Evolutionary conservation across 2,329 filamentous ascomycete species (phyloP), one percentile per base, ranked within the genome.

Genomic region (Neonectria coccinea): DNA sequence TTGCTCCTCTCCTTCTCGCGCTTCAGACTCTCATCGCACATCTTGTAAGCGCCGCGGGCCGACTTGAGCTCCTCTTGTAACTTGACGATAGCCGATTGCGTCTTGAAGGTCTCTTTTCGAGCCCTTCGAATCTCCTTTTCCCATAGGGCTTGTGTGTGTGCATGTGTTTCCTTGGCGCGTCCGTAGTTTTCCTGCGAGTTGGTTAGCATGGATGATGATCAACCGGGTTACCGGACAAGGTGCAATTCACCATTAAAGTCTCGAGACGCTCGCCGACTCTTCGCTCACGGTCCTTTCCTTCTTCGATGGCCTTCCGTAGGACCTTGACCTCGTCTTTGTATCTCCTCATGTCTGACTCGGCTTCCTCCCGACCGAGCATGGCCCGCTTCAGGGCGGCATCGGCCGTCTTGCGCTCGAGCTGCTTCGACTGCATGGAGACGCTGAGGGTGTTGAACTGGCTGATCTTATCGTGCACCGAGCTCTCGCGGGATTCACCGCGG

Each of bases 61-160:
- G 86, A 80, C 75, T 92, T 92, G 67, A 92, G 83, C 72, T 93
- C 90, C 71, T 92, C 91, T 75, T 92, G 90, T n/a, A 91, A 76
- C 75, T 92, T 92, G 71, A 92, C 86, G 33, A 90, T 84, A 11
- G 82, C 79, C 3, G 90, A 92, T 70, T 92, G 89, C n/a, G 87
- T 86, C 74, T 92, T 92, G 83, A 92, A 92, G 2, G 88, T 89
- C 71, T 93, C 91, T 71, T 93, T 93, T 54, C 89, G 84, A 10
- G 87, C 85, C 60, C 88, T 84, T 59, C 90, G 86, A 47, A 92
- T 89, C 76, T 93, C 91, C 75, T 92, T 92, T 72, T 93, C 91
- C 86, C 90, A 92, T 10, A 91, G 78, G 20, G 87, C 80, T 76
- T 90, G 87, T 10, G 88, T 89, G 74, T 91, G 88, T 42, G 86